Base-by-base conservation (phyloP, 1,284 basidiomycete genomes). In the Leccinum solheimii region DNA sequence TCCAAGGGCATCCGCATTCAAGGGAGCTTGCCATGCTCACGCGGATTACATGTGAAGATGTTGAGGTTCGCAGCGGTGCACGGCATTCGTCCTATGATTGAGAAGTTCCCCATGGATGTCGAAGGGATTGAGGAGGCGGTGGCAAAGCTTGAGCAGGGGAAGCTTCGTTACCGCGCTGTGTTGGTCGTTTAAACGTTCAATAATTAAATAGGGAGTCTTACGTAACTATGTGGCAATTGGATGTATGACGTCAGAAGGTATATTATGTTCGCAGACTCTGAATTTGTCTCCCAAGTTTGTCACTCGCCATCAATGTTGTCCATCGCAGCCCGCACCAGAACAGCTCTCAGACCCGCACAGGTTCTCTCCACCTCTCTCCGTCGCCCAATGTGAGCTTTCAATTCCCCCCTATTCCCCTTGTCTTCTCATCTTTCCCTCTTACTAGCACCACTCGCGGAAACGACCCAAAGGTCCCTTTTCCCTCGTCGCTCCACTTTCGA, bases 401-500 rank as follows among this genome's bases (percentile, higher is more conserved):
- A 7, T 26, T 14, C 0, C 8, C 26, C 56, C 34, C 19, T 52
- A 5, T 48, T 6, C 14, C 48, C 27, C 13, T 21, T 1, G 3
- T 21, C 13, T 3, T 11, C 58, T 50, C 32, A 59, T 40, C 4
- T 11, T 30, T 48, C 45, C 43, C 7, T 32, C n/a, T 3, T 21
- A 49, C 1, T 26, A 67, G 65, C 14, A 30, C 50, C 16, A 51
- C 48, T 4, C 84, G 86, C 63, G 83, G 83, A 55, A 86, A 87
- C 65, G 82, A 87, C 68, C 80, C 87, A 9, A 78, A 84, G 69
- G 86, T 86, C 40, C 48, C 1, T 23, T 36, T 36, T 5, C 8
- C 48, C 7, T 14, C n/a, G 5, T 27, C 1, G 26, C 4, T 30
- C 6, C 7, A 32, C 13, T 19, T 14, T 9, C 1, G 2, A 1